A percentile compares a stretch with the other conserved stretches of the same genome.
Evolutionary conservation across 2,329 filamentous ascomycete genomes (phyloP).

Genomic region (Chaetothyriales sp.): DNA sequence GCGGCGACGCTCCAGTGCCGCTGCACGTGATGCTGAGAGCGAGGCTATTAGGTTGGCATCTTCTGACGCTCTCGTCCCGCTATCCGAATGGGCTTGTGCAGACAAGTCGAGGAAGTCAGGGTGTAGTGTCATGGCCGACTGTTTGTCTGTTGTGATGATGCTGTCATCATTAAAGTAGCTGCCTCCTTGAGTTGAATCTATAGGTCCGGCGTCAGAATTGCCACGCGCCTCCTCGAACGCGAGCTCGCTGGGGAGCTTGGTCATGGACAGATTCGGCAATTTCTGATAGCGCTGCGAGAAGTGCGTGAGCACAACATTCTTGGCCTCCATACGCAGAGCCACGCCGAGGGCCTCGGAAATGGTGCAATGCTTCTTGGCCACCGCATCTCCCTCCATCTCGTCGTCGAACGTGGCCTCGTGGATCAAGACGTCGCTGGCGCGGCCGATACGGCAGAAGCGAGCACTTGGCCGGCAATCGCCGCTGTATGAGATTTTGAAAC

Average conservation of each 20-base stretch:
- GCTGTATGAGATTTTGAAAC: slow-evolving; percentile 80
- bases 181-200: neutral
- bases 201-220: slow-evolving; percentile 15
- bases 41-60: slow-evolving; percentile 3
- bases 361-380: slow-evolving; percentile 80
- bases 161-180: neutral
- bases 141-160: slow-evolving; percentile 11
- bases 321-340: slow-evolving; percentile 62
- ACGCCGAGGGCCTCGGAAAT: slow-evolving; percentile 71
- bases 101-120: neutral
- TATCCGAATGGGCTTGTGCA: neutral
- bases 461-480: slow-evolving; percentile 76
- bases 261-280: slow-evolving; percentile 35
- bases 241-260: slow-evolving; percentile 8
- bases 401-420: slow-evolving; percentile 96
- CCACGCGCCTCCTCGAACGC: slow-evolving; percentile 15
- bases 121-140: slow-evolving; percentile 2
- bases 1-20: slow-evolving; percentile 3
- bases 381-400: slow-evolving; percentile 60
- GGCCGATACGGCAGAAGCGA: slow-evolving; percentile 55
- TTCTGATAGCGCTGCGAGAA: slow-evolving; percentile 92
- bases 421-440: slow-evolving; percentile 64
- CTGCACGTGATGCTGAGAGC: neutral
- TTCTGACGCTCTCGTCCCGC: neutral
- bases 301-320: slow-evolving; percentile 72